Conservation (phyloP, 768 basidiomycete genomes). For the Amylocystis lapponica region DNA sequence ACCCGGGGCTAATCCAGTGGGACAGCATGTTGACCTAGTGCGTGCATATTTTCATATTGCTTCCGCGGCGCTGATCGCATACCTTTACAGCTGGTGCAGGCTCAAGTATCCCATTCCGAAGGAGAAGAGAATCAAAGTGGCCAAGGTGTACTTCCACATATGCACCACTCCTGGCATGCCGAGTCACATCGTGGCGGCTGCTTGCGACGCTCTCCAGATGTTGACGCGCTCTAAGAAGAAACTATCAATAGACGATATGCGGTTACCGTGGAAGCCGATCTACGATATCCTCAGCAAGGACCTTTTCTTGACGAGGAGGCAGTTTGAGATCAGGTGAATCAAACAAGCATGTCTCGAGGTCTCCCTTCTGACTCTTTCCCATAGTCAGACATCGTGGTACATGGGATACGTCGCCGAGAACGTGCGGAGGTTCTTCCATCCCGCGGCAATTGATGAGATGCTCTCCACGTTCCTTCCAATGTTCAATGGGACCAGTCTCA, state of each 20-base stretch:
- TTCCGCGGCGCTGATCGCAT: constrained; percentile 5
- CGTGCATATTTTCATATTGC: constrained; percentile 27
- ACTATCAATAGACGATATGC: constrained; percentile 69
- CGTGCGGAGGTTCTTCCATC: constrained; percentile 82
- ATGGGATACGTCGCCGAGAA: constrained; percentile 68
- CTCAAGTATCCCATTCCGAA: constrained; percentile 86
- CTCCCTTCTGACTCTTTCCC: neutral
- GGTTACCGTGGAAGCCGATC: constrained; percentile 78
- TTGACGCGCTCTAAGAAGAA: constrained; percentile 68
- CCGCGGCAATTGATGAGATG: constrained; percentile 83
- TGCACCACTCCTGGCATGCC: constrained; percentile 75
- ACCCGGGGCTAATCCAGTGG: constrained; percentile 76
- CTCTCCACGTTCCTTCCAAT: constrained; percentile 77
- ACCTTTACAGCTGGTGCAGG: constrained; percentile 62
- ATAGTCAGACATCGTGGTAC: constrained; percentile 69
- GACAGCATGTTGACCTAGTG: constrained; percentile 71
- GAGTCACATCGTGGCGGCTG: constrained; percentile 57
- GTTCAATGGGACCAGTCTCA: constrained; percentile 67
- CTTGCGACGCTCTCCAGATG: constrained; percentile 54
- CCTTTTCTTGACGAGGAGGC: constrained; percentile 69
- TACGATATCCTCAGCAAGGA: constrained; percentile 66
- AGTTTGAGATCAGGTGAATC: constrained; percentile 69
- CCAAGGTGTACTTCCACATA: constrained; percentile 75
- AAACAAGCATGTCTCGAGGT: too few species aligned
- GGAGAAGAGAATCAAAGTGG: constrained; percentile 65